Percentiles rank a stretch among this genome's conserved stretches.
Conservation (phyloP, 2,329 filamentous ascomycete genomes). For the Hansfordia pulvinata region DNA sequence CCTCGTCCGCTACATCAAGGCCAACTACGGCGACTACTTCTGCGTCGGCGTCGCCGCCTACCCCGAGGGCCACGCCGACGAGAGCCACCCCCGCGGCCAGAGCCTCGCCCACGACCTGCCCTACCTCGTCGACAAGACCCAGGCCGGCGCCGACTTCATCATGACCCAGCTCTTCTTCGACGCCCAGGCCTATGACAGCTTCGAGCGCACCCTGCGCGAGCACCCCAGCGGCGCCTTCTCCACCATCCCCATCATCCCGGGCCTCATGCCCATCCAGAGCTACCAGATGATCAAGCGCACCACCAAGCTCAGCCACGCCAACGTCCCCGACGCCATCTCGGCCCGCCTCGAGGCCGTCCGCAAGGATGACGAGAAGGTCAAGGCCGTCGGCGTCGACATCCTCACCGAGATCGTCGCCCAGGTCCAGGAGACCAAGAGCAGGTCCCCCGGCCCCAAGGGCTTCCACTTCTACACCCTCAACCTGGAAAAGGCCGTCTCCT, state of each 20-base stretch:
- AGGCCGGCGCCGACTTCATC: constrained; percentile 90
- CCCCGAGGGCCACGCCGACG: constrained; percentile 88
- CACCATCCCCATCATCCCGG: constrained; percentile 79
- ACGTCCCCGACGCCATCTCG: constrained; percentile 59
- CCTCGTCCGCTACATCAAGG: constrained; percentile 77
- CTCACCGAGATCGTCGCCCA: constrained; percentile 71
- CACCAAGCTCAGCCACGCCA: constrained; percentile 86
- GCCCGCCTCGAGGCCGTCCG: constrained; percentile 58
- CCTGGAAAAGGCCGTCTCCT: constrained; percentile 87
- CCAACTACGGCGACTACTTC: constrained; percentile 84
- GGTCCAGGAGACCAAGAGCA: constrained; percentile 51
- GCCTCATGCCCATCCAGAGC: constrained; percentile 94
- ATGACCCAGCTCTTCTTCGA: constrained; percentile 99
- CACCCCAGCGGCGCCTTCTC: constrained; percentile 80
- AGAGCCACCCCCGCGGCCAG: constrained; percentile 62
- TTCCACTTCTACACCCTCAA: constrained; percentile 98
- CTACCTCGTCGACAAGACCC: constrained; percentile 78
- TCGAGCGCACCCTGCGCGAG: constrained; percentile 62
- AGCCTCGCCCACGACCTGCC: constrained; percentile 70
- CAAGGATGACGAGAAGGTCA: constrained; percentile 70
- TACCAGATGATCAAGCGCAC: constrained; percentile 92
- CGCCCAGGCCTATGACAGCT: constrained; percentile 64
- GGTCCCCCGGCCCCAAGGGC: constrained; percentile 50
- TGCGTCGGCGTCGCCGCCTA: constrained; percentile 92
- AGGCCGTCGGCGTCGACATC: constrained; percentile 68